Base-by-base conservation (phyloP, 257 asterid species). In the Solanum sejunctum region DNA sequence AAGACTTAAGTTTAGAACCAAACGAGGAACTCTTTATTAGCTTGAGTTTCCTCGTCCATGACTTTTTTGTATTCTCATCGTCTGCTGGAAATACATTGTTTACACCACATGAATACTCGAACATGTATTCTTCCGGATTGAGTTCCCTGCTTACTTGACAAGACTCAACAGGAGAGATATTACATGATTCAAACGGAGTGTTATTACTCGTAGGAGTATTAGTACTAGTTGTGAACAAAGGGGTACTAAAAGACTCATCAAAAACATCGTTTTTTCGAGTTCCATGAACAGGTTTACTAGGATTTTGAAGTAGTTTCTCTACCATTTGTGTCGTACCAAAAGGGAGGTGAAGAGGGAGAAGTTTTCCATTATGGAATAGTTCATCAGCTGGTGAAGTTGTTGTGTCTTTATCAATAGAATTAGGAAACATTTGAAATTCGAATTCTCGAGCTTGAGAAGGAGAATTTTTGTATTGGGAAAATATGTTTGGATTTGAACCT, bases 341-440 rank as follows among this genome's bases (percentile, higher is more conserved):
- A 2, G 95, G 98, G 88, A 93, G 96, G 85, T 93, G 99, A 84
- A 95, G 99, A 21, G 99, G 99, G 67, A 95, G 99, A 88, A 95
- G 98, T 57, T 93, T 93, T 0, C 99, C 99, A 90, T 92, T 95
- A 92, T 91, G 92, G 92, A 95, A 95, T 86, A 95, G 95, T 72
- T 95, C 95, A 82, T 95, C 99, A 1, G 99, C 99, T 0, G 98
- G 94, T 6, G 97, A 91, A 15, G 95, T 91, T 3, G 95, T 87
- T 81, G 93, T 85, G 83, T 87, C 95, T 52, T 85, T 88, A 45
- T 91, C 93, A 39, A 91, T 91, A 26, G 93, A 91, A 90, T 87
- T 88, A 2, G 98, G 89, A 52, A 92, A 91, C 88, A 93, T 95
- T 72, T 94, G 98, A 92, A 95, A 95, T 89, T 95, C 98, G 15